Evolutionary conservation across 1,139 yeast genomes (phyloP), one percentile per base, ranked within the genome.

Genomic region (Sugiyamaella japonica): DNA sequence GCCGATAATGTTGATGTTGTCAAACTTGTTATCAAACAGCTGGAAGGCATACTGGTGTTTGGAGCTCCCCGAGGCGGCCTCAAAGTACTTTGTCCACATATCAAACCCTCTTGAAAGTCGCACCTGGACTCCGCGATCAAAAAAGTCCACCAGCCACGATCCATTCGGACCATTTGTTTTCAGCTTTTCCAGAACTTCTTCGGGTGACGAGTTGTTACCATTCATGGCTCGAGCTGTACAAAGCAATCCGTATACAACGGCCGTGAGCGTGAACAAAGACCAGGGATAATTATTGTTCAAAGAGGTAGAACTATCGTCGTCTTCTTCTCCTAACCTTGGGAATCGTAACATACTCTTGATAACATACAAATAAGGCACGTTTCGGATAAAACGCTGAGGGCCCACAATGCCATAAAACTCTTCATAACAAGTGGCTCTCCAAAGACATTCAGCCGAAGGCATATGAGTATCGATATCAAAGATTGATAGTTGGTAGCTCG

Each of bases 311-410:
- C 23, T 25, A 13, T 17, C 50, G 2, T 50, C 53, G n/a, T 44
- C 53, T 7, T 52, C 56, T 20, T 59, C 63, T 4, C 62, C 63
- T 20, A 61, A 54, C 6, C 68, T 59, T 1, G 74, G 72, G 52
- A 70, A 59, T n/a, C 72, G 60, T 43, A 70, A 56, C 59, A 70
- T 60, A 20, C 69, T 62, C 58, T 70, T 67, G 56, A 70, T 50
- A 17, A 70, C 58, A 9, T 62, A 63, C 52, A 70, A 53, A 47
- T 63, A 68, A 2, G 73, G 71, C 28, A 69, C 64, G 20, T 54
- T 59, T 16, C 59, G 54, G 9, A 70, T 54, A 1, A 60, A 48
- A 8, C 62, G 48, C 1, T 62, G 31, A 0, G 65, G 62, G 0
- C 73, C 73, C 3, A 66, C 59, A 7, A 66, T 53, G 12, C 61